Percentiles rank a stretch among this genome's conserved stretches.
Evolutionary conservation across 345 rosid species (phyloP).

Genomic region (Anacardium occidentale): DNA sequence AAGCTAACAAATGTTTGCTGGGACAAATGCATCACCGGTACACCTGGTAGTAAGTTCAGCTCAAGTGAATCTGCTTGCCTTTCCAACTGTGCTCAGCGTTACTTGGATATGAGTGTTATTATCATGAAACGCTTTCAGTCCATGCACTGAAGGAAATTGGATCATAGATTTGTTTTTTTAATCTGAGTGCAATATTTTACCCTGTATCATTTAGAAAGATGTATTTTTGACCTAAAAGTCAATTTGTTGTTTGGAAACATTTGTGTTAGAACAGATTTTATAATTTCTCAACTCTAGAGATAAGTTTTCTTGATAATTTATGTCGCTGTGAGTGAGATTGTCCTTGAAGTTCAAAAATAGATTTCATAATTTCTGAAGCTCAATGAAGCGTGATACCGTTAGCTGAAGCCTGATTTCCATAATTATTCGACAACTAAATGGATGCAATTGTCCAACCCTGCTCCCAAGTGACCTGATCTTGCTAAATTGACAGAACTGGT

Average conservation of each 20-base stretch:
- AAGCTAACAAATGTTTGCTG: constrained; percentile 81
- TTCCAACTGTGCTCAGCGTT: constrained; percentile 71
- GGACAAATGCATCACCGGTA: constrained; percentile 84
- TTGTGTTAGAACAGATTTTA: not conserved
- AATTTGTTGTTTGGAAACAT: not conserved
- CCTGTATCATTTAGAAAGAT: not conserved
- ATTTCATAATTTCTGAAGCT: too few relatives aligned
- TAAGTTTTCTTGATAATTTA: not conserved
- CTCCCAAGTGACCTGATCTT: too few relatives aligned
- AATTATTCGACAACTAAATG: too few relatives aligned
- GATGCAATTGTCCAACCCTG: too few relatives aligned
- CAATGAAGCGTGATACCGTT: too few relatives aligned
- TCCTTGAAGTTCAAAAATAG: too few relatives aligned
- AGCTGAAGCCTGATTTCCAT: too few relatives aligned
- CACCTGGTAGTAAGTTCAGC: constrained; percentile 94
- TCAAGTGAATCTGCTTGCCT: constrained; percentile 83
- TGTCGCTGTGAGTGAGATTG: not conserved
- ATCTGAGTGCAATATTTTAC: constrained; percentile 13
- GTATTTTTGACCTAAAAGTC: not conserved
- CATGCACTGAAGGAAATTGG: constrained; percentile 42
- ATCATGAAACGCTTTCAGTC: constrained; percentile 84
- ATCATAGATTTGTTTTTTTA: not conserved
- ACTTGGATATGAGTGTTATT: constrained; percentile 69
- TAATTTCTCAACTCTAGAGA: not conserved
- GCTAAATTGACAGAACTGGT: too few relatives aligned